phyloP scores from a whole-genome alignment of 225 moss, liverwort and hornwort species.

The Marchantia polymorpha region DNA sequence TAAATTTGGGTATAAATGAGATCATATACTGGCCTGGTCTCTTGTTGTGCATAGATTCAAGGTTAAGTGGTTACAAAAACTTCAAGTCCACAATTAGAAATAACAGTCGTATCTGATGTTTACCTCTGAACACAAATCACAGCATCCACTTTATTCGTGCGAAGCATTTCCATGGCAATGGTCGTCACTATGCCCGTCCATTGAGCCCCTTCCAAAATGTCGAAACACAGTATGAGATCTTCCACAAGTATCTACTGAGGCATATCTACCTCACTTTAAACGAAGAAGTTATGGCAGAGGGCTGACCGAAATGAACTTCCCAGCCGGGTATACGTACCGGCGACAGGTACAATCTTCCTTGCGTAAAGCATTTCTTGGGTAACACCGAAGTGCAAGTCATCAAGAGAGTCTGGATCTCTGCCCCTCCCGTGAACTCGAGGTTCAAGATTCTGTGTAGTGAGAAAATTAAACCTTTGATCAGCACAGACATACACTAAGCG shows the following conservation, averaged over 20 bases:
- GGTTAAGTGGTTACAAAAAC: neutral
- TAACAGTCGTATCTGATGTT: slow-evolving; percentile 2
- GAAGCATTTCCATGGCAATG: slow-evolving; percentile 99
- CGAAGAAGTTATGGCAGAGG: no score
- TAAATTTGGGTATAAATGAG: neutral
- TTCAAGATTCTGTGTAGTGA: slow-evolving; percentile 52
- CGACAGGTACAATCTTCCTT: slow-evolving; percentile 78
- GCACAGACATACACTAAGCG: neutral
- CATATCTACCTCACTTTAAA: no score
- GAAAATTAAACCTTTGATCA: slow-evolving; percentile 8
- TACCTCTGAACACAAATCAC: slow-evolving; percentile 98
- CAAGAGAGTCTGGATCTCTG: slow-evolving; percentile 71
- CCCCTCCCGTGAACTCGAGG: slow-evolving; percentile 91
- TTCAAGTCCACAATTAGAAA: neutral
- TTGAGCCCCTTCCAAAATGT: slow-evolving; percentile 67
- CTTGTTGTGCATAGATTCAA: neutral
- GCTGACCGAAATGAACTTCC: no score
- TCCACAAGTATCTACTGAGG: neutral
- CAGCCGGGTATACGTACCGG: slow-evolving; percentile 41
- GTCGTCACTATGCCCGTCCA: slow-evolving; percentile 98
- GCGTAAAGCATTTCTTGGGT: slow-evolving; percentile 97
- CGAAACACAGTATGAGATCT: neutral
- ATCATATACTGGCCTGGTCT: neutral
- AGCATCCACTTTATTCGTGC: slow-evolving; percentile 73
- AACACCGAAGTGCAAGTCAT: slow-evolving; percentile 94